phyloP scores from a whole-genome alignment of 2,329 filamentous ascomycete genomes.

The Talaromyces marneffei region DNA sequence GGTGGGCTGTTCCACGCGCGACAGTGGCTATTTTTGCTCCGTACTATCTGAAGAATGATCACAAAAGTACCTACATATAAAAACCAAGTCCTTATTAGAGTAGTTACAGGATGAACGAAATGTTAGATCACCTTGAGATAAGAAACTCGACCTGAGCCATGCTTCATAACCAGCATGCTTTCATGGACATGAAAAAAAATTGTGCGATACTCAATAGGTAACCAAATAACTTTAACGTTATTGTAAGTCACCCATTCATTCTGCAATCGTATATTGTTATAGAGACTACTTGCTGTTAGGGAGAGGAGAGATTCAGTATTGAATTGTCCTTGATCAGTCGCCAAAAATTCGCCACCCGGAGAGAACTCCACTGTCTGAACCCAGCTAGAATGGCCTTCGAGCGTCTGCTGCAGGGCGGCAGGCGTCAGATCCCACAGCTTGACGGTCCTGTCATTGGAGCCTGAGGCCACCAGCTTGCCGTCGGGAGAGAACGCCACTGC shows the following conservation, averaged over 20 bases:
- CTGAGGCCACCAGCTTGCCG: not conserved
- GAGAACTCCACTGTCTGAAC: no score
- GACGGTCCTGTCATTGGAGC: not conserved
- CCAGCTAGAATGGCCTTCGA: no score
- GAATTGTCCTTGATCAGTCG: not conserved
- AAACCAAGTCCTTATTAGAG: no score
- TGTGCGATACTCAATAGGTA: slow-evolving; percentile 10
- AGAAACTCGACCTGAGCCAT: slow-evolving; percentile 10
- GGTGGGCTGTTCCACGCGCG: not conserved
- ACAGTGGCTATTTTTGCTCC: slow-evolving; percentile 2
- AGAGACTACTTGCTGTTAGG: not conserved
- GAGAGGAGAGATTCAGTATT: not conserved
- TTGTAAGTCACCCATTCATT: slow-evolving; percentile 8
- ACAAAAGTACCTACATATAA: not conserved
- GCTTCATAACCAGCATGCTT: slow-evolving; percentile 3
- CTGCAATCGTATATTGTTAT: slow-evolving; percentile 2
- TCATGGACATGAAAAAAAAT: not conserved
- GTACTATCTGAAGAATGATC: slow-evolving; percentile 2
- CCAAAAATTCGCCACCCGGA: not conserved
- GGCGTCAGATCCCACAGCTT: no score
- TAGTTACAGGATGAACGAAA: no score
- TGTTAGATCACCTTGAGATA: slow-evolving; percentile 1
- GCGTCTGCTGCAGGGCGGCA: no score
- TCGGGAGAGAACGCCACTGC: slow-evolving; percentile 8
- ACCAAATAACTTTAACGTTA: slow-evolving; percentile 1